Evolutionary conservation across 768 basidiomycete species (phyloP).

Genomic region (Coprinopsis cinerea): DNA sequence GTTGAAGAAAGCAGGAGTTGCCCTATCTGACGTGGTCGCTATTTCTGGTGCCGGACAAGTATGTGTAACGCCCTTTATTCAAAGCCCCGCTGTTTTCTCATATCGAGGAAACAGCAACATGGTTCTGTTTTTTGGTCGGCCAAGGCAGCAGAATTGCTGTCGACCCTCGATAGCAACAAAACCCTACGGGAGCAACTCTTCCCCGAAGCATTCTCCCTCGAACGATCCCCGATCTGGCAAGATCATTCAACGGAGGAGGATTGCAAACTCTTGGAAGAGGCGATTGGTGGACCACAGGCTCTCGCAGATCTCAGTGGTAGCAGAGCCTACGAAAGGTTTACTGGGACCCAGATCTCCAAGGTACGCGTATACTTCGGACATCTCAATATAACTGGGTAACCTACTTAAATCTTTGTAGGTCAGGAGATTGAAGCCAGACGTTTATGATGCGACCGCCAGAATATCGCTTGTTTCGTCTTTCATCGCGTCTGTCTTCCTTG

Average conservation of each 20-base stretch:
- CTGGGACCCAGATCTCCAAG: slow-evolving; percentile 77
- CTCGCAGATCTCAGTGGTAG: slow-evolving; percentile 77
- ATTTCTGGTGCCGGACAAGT: slow-evolving; percentile 81
- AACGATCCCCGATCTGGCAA: slow-evolving; percentile 81
- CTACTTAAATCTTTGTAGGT: slow-evolving; percentile 35
- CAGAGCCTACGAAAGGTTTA: slow-evolving; percentile 84
- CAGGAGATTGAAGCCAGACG: slow-evolving; percentile 43
- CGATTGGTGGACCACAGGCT: slow-evolving; percentile 62
- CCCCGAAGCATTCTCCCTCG: slow-evolving; percentile 60
- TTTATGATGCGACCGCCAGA: slow-evolving; percentile 54
- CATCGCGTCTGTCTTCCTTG: slow-evolving; percentile 77
- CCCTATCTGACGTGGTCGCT: slow-evolving; percentile 51
- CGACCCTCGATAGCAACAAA: slow-evolving; percentile 43
- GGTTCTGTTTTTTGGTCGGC: slow-evolving; percentile 81
- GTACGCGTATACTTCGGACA: slow-evolving; percentile 30
- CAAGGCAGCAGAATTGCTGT: slow-evolving; percentile 44
- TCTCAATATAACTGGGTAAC: neutral
- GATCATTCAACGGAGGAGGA: slow-evolving; percentile 80
- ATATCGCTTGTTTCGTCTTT: slow-evolving; percentile 83
- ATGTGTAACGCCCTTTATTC: slow-evolving; percentile 11
- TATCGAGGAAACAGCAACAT: slow-evolving; percentile 54
- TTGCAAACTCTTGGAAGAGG: slow-evolving; percentile 61
- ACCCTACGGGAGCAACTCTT: slow-evolving; percentile 55
- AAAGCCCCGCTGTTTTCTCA: neutral
- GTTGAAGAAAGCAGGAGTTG: slow-evolving; percentile 52